These are phyloP conservation scores for Galerina marginata DNA, from an alignment of 768 basidiomycete species.

Conservation along the genomic window DNA sequence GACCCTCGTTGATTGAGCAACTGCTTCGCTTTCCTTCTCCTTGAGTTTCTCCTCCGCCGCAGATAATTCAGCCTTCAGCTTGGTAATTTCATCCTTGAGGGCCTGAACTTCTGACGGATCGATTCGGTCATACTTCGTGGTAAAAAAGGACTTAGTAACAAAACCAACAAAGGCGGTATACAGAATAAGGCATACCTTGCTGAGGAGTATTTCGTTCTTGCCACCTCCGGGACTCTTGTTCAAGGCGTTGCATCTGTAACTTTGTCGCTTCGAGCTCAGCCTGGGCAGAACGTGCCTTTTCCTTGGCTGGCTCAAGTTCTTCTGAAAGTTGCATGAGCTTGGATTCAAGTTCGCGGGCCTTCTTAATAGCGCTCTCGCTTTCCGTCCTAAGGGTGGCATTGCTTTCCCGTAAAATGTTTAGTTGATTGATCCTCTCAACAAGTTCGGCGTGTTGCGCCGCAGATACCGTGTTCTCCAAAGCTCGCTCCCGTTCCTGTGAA, in stretches of 20 bases:
- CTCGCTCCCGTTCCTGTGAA: constrained; percentile 78
- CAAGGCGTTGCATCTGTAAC: constrained; percentile 69
- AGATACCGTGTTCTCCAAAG: constrained; percentile 70
- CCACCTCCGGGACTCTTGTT: constrained; percentile 81
- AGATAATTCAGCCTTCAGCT: constrained; percentile 22
- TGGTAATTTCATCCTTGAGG: constrained; percentile 71
- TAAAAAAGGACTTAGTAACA: constrained; percentile 4
- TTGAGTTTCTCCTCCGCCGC: constrained; percentile 18
- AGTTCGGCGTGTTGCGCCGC: constrained; percentile 84
- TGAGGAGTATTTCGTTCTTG: constrained; percentile 83
- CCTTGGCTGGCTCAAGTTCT: constrained; percentile 78
- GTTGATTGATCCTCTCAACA: constrained; percentile 84
- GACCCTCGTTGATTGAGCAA: constrained; percentile 24
- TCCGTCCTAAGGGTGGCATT: constrained; percentile 85
- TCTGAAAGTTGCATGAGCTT: constrained; percentile 61
- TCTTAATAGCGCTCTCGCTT: constrained; percentile 71
- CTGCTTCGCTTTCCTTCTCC: constrained; percentile 26
- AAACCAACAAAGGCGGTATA: not conserved
- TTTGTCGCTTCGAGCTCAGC: constrained; percentile 80
- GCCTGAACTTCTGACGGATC: constrained; percentile 85
- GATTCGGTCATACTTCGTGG: constrained; percentile 78
- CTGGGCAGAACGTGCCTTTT: constrained; percentile 64
- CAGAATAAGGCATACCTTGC: constrained; percentile 57
- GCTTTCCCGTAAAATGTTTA: constrained; percentile 86
- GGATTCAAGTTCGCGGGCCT: constrained; percentile 66